phyloP scores from a whole-genome alignment of 176 grass and related monocot species.

The Oryza brachyantha region DNA sequence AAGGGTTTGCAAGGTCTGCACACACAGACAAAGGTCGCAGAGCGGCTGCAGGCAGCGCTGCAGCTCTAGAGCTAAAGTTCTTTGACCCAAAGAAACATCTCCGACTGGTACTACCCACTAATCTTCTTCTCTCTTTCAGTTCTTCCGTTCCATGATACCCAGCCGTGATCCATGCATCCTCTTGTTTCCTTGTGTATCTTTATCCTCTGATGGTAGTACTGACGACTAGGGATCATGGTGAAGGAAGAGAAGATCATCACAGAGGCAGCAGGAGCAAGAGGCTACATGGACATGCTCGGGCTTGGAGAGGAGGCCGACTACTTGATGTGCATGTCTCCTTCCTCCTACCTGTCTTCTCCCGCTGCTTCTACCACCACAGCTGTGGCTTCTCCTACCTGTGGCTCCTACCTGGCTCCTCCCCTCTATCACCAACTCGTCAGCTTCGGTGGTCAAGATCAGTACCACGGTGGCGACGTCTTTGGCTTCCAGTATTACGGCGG shows the following conservation, averaged over 20 bases:
- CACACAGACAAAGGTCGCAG: slow-evolving; percentile 8
- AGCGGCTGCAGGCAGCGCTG: slow-evolving; percentile 18
- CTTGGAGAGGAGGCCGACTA: slow-evolving; percentile 40
- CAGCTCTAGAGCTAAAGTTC: slow-evolving; percentile 34
- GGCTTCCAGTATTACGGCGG: slow-evolving; percentile 31
- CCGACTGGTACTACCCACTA: neutral
- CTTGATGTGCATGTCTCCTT: slow-evolving; percentile 39
- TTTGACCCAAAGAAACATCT: slow-evolving; percentile 34
- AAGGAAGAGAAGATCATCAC: slow-evolving; percentile 43
- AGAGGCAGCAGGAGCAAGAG: slow-evolving; percentile 28
- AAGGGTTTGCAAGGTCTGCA: neutral
- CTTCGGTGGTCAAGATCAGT: slow-evolving; percentile 38
- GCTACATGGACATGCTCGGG: slow-evolving; percentile 44
- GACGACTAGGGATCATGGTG: slow-evolving; percentile 31
- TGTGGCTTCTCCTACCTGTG: slow-evolving; percentile 12
- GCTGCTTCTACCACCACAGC: slow-evolving; percentile 6
- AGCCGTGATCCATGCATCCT: neutral
- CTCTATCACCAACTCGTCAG: slow-evolving; percentile 32
- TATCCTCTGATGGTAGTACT: neutral
- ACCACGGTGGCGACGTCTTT: neutral
- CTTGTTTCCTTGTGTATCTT: neutral
- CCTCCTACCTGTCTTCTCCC: slow-evolving; percentile 36
- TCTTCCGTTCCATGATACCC: neutral
- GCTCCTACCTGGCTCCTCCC: slow-evolving; percentile 21
- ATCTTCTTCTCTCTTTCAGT: neutral